Conservation (phyloP, 139 green algal species). For the Gonium pectorale region DNA sequence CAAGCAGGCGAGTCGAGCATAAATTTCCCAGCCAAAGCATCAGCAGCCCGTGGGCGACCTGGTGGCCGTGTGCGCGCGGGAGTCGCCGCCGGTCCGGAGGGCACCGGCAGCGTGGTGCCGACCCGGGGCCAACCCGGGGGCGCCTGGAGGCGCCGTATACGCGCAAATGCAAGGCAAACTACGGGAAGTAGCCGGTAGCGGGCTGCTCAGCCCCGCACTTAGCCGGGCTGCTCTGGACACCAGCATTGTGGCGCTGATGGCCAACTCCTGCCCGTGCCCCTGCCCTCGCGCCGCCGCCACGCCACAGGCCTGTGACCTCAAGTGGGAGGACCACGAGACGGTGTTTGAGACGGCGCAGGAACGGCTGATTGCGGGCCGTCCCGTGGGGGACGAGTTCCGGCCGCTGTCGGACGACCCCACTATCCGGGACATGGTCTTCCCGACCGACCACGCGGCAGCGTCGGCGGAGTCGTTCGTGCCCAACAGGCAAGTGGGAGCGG, state of each 20-base stretch:
- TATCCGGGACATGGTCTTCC: slow-evolving; percentile 50
- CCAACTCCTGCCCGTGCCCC: neutral
- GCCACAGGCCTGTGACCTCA: slow-evolving; percentile 59
- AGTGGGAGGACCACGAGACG: slow-evolving; percentile 73
- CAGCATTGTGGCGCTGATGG: too few species aligned
- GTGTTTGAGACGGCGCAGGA: slow-evolving; percentile 59
- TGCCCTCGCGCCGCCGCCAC: neutral
- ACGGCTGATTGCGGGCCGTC: slow-evolving; percentile 41
- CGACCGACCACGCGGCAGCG: slow-evolving; percentile 5
- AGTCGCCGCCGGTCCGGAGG: too few species aligned
- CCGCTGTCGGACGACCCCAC: slow-evolving; percentile 39
- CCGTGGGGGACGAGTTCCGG: slow-evolving; percentile 52
- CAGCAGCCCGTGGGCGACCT: too few species aligned
- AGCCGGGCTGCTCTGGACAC: too few species aligned
- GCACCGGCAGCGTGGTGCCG: too few species aligned
- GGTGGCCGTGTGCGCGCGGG: too few species aligned
- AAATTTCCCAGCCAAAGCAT: too few species aligned
- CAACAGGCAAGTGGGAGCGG: neutral
- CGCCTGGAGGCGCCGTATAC: too few species aligned
- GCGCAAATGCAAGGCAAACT: too few species aligned
- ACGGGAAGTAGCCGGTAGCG: too few species aligned
- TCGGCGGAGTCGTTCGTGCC: slow-evolving; percentile 10
- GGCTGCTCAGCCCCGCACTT: too few species aligned
- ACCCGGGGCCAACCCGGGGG: too few species aligned
- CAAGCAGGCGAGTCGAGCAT: neutral